A percentile compares a stretch with the other conserved stretches of the same genome.
phyloP scores from a whole-genome alignment of 108 stramenopile genomes.

The Pseudonitzschia multistriata region DNA sequence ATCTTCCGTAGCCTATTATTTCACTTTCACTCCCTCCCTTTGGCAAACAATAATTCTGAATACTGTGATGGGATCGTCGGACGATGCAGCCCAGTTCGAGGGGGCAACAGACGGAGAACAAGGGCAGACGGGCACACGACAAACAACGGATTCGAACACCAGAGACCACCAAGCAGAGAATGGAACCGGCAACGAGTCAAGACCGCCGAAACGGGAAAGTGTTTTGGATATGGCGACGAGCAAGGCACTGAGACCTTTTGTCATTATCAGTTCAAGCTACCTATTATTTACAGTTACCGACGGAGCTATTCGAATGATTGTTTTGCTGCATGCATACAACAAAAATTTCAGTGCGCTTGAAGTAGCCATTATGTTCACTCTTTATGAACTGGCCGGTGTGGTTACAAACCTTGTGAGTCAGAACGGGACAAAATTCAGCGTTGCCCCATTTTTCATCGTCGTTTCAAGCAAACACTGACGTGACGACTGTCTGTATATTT shows the following conservation, averaged over 20 bases:
- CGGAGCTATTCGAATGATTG: slow-evolving; percentile 94
- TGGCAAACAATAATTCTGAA: background rate
- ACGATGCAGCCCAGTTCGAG: background rate
- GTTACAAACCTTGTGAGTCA: slow-evolving; percentile 80
- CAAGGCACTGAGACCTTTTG: slow-evolving; percentile 79
- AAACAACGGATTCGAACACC: background rate
- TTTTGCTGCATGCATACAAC: slow-evolving; percentile 90
- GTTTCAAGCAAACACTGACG: background rate
- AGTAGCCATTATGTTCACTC: slow-evolving; percentile 91
- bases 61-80: background rate
- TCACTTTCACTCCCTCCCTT: background rate
- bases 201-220: slow-evolving; percentile 7
- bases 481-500: background rate
- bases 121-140: background rate
- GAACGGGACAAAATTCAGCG: background rate
- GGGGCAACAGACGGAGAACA: background rate
- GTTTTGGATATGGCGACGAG: slow-evolving; percentile 40
- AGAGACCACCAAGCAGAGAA: background rate
- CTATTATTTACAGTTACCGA: slow-evolving; percentile 93
- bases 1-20: no score
- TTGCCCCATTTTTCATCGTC: background rate
- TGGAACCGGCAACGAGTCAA: background rate
- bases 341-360: slow-evolving; percentile 87
- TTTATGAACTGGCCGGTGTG: slow-evolving; percentile 93
- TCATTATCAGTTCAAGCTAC: slow-evolving; percentile 86